Conservation (phyloP, 148 eudicot genomes). For the Amaranthus palmeri region DNA sequence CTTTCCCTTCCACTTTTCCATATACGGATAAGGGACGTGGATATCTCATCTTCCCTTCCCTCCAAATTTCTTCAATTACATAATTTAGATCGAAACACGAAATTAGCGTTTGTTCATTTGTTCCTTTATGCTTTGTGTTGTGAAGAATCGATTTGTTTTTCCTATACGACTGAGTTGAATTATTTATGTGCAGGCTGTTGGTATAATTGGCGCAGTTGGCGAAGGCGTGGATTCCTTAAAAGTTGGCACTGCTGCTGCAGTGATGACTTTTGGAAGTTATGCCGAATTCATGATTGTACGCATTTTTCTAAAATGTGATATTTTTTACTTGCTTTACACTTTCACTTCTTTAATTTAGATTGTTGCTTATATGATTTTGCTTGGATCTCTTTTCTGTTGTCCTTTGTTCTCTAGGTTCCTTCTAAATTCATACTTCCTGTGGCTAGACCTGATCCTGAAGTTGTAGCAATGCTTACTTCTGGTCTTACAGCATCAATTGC, state of each 20-base stretch:
- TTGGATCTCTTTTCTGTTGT: not conserved
- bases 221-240: slow-evolving; percentile 56
- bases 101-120: not conserved
- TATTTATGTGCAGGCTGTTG: slow-evolving; percentile 66
- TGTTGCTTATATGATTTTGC: slow-evolving; percentile 1
- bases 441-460: slow-evolving; percentile 91
- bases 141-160: not conserved
- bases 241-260: slow-evolving; percentile 83
- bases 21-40: not conserved
- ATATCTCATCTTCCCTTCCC: not conserved
- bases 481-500: slow-evolving; percentile 98
- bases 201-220: slow-evolving; percentile 83
- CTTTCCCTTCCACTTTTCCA: not conserved
- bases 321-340: not conserved
- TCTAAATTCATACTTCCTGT: slow-evolving; percentile 87
- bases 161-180: not conserved
- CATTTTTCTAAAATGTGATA: not conserved
- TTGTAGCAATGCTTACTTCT: slow-evolving; percentile 96
- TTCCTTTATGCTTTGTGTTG: slow-evolving; percentile 2
- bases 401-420: slow-evolving; percentile 53
- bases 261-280: slow-evolving; percentile 90
- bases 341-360: not conserved
- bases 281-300: slow-evolving; percentile 80
- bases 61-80: not conserved
- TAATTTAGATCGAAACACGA: not conserved